phyloP scores from a whole-genome alignment of 805 yeast species.

The Wickerhamiella brachini region DNA sequence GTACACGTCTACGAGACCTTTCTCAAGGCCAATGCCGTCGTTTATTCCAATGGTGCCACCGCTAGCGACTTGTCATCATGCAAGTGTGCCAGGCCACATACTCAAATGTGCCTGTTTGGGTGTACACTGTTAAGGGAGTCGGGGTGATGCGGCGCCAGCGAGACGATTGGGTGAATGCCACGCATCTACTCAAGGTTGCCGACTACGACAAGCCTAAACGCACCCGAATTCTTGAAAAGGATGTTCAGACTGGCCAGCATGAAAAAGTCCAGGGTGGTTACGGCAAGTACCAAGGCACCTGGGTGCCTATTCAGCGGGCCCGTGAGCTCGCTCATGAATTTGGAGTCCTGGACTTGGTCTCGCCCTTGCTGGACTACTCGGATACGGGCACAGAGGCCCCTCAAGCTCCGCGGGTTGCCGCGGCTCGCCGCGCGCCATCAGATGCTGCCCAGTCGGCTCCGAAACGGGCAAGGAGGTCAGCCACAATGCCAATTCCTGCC shows the following conservation, averaged over 20 bases:
- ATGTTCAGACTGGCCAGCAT: conserved; percentile 79
- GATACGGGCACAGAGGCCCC: conserved; percentile 23
- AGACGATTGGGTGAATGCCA: conserved; percentile 96
- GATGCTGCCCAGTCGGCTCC: conserved; percentile 12
- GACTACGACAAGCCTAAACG: conserved; percentile 89
- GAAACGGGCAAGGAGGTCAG: conserved; percentile 13
- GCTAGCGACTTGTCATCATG: background rate
- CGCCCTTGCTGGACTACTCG: conserved; percentile 52
- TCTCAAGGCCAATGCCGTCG: background rate
- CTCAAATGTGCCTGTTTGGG: conserved; percentile 33
- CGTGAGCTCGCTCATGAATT: conserved; percentile 49
- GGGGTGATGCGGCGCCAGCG: conserved; percentile 79
- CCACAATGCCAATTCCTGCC: conserved; percentile 1
- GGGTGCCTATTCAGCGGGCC: conserved; percentile 82
- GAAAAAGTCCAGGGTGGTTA: conserved; percentile 96
- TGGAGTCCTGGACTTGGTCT: conserved; percentile 46
- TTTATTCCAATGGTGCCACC: background rate
- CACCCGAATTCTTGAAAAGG: conserved; percentile 81
- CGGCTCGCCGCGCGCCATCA: conserved; percentile 24
- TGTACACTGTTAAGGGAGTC: conserved; percentile 48
- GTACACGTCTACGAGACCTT: too few relatives aligned
- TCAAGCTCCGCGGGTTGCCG: conserved; percentile 49
- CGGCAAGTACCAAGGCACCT: conserved; percentile 93
- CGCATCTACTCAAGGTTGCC: conserved; percentile 87
- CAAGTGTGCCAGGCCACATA: conserved; percentile 31